These are phyloP conservation scores for Mycena polygramma DNA, from an alignment of 768 basidiomycete genomes.

Conservation along the genomic window DNA sequence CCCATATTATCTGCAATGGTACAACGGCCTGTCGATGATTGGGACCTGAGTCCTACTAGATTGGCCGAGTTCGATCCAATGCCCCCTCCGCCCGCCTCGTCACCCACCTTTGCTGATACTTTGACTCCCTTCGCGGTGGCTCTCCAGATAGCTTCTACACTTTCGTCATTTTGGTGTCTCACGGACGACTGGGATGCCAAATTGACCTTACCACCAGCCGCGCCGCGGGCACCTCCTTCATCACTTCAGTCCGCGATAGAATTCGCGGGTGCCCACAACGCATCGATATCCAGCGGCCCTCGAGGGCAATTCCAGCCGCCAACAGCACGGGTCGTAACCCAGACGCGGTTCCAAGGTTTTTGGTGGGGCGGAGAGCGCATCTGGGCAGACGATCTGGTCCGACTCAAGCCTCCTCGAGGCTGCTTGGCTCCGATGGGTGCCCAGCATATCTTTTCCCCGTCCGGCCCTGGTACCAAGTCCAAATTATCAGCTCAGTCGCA, in stretches of 20 bases:
- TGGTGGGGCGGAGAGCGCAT: constrained; percentile 95
- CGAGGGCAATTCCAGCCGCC: constrained; percentile 28
- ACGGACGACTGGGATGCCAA: constrained; percentile 81
- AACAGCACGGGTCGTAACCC: constrained; percentile 51
- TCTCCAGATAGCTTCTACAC: constrained; percentile 74
- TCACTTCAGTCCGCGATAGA: constrained; percentile 62
- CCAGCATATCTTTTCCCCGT: constrained; percentile 69
- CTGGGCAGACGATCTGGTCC: constrained; percentile 88
- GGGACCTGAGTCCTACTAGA: constrained; percentile 54
- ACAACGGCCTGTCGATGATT: constrained; percentile 54
- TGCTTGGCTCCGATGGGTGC: constrained; percentile 78
- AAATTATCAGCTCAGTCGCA: constrained; percentile 42
- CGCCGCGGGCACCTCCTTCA: constrained; percentile 39
- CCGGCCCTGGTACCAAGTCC: constrained; percentile 64
- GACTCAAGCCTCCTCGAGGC: constrained; percentile 77
- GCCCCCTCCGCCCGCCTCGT: constrained; percentile 39
- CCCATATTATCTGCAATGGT: constrained; percentile 66
- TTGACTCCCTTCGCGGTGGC: constrained; percentile 77
- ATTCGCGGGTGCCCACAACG: constrained; percentile 59
- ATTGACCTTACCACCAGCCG: constrained; percentile 55
- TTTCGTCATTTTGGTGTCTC: constrained; percentile 77
- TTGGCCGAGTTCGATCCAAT: constrained; percentile 69
- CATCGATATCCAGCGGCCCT: constrained; percentile 40
- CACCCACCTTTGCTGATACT: constrained; percentile 62
- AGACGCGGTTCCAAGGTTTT: constrained; percentile 80